These are phyloP conservation scores for Nitzschia putrida DNA, from an alignment of 108 stramenopile species.

Conservation along the genomic window DNA sequence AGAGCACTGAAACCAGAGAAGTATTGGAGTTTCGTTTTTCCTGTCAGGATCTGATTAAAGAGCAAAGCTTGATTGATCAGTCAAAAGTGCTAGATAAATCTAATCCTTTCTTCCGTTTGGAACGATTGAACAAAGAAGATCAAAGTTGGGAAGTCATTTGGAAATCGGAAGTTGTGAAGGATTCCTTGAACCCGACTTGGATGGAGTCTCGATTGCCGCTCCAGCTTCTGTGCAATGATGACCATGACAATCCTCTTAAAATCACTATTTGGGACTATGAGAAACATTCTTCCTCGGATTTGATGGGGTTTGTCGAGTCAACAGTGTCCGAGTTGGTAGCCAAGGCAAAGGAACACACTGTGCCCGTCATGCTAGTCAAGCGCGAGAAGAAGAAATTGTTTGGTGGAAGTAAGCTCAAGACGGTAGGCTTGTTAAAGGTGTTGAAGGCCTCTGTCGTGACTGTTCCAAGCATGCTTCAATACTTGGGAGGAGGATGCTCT, in stretches of 20 bases:
- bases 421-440: slow-evolving; percentile 48
- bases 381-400: slow-evolving; percentile 43
- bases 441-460: slow-evolving; percentile 40
- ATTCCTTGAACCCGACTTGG: slow-evolving; percentile 55
- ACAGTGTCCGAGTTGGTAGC: slow-evolving; percentile 47
- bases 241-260: slow-evolving; percentile 54
- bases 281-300: slow-evolving; percentile 42
- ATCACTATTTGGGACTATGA: slow-evolving; percentile 60
- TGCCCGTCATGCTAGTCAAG: slow-evolving; percentile 51
- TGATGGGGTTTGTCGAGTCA: slow-evolving; percentile 63
- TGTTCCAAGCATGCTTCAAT: slow-evolving; percentile 63
- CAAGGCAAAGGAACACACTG: slow-evolving; percentile 36
- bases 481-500: slow-evolving; percentile 56
- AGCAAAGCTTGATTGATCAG: slow-evolving; percentile 40
- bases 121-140: slow-evolving; percentile 55
- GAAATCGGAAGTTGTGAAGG: slow-evolving; percentile 58
- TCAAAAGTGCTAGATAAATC: slow-evolving; percentile 46
- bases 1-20: slow-evolving; percentile 45
- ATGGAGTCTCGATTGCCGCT: slow-evolving; percentile 50
- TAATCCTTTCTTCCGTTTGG: slow-evolving; percentile 50
- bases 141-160: slow-evolving; percentile 61
- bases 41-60: slow-evolving; percentile 39
- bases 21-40: slow-evolving; percentile 58
- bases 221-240: slow-evolving; percentile 57
- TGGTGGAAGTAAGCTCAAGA: slow-evolving; percentile 44